phyloP scores from a whole-genome alignment of 352 stramenopile species.

The Pythium guiyangense region DNA sequence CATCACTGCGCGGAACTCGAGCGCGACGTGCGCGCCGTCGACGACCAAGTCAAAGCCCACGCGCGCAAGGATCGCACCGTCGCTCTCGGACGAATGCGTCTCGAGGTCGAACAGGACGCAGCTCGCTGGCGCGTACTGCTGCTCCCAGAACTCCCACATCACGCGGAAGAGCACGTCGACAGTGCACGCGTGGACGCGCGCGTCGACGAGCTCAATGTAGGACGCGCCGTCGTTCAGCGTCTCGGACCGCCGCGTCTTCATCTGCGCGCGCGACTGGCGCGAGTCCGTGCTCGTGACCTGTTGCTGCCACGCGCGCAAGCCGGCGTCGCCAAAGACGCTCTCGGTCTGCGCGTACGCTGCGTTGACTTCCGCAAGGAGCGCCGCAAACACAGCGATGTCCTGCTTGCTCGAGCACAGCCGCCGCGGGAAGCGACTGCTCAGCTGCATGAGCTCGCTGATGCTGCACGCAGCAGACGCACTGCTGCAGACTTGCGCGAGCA shows the following conservation, averaged over 20 bases:
- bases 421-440: background rate
- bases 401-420: conserved; percentile 1
- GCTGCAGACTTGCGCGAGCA: no score
- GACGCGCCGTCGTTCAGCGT: background rate
- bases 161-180: background rate
- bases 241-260: background rate
- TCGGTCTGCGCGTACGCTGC: background rate
- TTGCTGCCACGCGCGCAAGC: no score
- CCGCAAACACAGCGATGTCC: conserved; percentile 2
- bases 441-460: no score
- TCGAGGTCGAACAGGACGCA: conserved; percentile 2
- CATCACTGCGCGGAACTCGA: background rate
- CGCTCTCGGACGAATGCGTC: background rate
- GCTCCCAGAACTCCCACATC: conserved; percentile 6
- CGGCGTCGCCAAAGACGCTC: conserved; percentile 34
- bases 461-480: no score
- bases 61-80: background rate
- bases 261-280: background rate
- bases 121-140: background rate
- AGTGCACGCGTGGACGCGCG: background rate
- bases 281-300: no score
- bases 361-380: background rate
- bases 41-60: background rate
- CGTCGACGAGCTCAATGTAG: conserved; percentile 6
- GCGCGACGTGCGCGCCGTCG: background rate